Conservation (phyloP, 1,284 basidiomycete species). For the Waitea zeae region DNA sequence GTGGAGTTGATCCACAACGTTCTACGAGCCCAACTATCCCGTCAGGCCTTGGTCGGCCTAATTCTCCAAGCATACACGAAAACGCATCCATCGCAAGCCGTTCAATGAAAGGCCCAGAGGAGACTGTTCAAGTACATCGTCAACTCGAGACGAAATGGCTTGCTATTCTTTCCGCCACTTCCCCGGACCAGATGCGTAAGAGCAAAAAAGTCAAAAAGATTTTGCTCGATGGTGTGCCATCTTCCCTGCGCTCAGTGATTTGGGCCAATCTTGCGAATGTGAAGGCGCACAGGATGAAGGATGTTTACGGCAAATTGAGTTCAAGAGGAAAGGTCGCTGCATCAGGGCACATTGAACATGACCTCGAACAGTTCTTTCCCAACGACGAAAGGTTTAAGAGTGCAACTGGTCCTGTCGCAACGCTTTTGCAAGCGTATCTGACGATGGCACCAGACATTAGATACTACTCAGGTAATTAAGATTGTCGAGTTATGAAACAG, state of each 20-base stretch:
- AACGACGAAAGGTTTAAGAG: conserved; percentile 37
- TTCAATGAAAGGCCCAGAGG: conserved; percentile 2
- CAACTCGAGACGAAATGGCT: conserved; percentile 67
- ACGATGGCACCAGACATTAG: conserved; percentile 69
- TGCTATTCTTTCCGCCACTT: conserved; percentile 39
- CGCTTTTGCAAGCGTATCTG: conserved; percentile 55
- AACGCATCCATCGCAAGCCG: no score
- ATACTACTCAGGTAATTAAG: conserved; percentile 35
- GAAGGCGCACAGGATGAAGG: conserved; percentile 48
- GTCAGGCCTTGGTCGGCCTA: no score
- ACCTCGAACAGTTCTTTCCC: conserved; percentile 32
- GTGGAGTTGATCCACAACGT: no score
- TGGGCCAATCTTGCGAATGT: conserved; percentile 73
- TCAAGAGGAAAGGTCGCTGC: conserved; percentile 36
- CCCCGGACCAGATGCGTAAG: conserved; percentile 52
- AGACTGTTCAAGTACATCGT: conserved; percentile 46
- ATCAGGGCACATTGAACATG: conserved; percentile 40
- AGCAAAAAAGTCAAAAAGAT: conserved; percentile 76
- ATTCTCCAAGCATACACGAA: no score
- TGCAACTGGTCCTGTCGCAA: conserved; percentile 32
- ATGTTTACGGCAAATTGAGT: conserved; percentile 52
- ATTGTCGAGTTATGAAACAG: background rate
- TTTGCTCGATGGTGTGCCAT: conserved; percentile 68
- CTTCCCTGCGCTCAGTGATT: conserved; percentile 69
- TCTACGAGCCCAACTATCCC: no score